phyloP scores from a whole-genome alignment of 1,139 yeast genomes.

The Sugiyamaella paludigena region DNA sequence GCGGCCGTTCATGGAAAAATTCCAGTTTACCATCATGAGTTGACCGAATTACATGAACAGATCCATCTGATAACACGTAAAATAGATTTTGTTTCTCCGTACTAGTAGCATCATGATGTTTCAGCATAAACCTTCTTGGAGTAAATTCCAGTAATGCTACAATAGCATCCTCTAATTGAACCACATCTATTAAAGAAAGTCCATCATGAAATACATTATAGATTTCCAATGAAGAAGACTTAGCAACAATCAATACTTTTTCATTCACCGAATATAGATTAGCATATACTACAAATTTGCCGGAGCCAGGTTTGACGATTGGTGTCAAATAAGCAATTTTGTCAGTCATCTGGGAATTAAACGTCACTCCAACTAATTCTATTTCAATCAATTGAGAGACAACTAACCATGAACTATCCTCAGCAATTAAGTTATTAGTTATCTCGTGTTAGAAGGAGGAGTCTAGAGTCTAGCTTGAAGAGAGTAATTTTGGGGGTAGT shows the following conservation, averaged over 20 bases:
- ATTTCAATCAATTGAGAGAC: background rate
- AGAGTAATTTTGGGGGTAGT: too few relatives aligned
- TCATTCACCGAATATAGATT: slow-evolving; percentile 6
- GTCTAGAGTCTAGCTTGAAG: too few relatives aligned
- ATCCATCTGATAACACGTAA: slow-evolving; percentile 5
- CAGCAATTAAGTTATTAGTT: too few relatives aligned
- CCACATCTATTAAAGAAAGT: slow-evolving; percentile 5
- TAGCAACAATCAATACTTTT: slow-evolving; percentile 11
- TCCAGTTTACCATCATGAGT: background rate
- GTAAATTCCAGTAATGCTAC: slow-evolving; percentile 8
- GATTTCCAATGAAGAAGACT: slow-evolving; percentile 12
- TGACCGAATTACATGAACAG: slow-evolving; percentile 9
- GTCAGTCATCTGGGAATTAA: too few relatives aligned
- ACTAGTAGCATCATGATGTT: background rate
- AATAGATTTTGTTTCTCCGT: slow-evolving; percentile 5
- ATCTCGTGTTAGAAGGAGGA: too few relatives aligned
- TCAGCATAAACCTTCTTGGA: slow-evolving; percentile 6
- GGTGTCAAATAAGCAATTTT: slow-evolving; percentile 9
- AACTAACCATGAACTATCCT: background rate
- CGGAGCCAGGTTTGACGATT: slow-evolving; percentile 13
- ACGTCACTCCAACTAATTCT: too few relatives aligned
- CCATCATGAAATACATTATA: slow-evolving; percentile 12
- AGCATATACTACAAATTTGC: background rate
- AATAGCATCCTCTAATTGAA: slow-evolving; percentile 1
- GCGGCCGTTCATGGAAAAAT: slow-evolving; percentile 1